phyloP scores from a whole-genome alignment of 441 rosid genomes.

The Eruca vesicaria region DNA sequence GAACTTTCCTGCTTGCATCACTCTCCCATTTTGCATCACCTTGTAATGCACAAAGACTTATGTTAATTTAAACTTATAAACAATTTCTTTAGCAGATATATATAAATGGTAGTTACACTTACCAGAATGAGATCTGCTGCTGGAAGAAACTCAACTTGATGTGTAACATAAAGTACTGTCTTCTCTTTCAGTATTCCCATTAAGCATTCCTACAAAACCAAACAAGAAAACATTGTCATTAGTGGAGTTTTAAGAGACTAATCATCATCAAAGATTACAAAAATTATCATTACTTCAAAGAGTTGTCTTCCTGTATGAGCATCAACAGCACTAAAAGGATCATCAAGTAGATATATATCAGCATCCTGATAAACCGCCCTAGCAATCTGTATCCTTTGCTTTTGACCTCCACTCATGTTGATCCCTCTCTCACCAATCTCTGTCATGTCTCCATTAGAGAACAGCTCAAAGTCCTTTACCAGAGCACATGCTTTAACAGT shows the following conservation, averaged over 20 bases:
- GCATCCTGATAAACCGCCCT: constrained; percentile 97
- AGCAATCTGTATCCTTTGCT: constrained; percentile 97
- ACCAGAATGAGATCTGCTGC: constrained; percentile 98
- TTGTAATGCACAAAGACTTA: constrained; percentile 32
- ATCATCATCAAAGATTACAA: not conserved
- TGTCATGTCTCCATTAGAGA: constrained; percentile 78
- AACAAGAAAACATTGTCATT: not conserved
- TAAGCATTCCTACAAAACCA: constrained; percentile 71
- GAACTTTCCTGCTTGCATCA: constrained; percentile 85
- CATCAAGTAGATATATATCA: constrained; percentile 89
- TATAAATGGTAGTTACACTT: constrained; percentile 21
- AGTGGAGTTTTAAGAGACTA: not conserved
- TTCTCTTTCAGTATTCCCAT: constrained; percentile 86
- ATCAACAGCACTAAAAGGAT: constrained; percentile 99
- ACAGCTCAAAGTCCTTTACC: constrained; percentile 80
- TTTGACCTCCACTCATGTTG: constrained; percentile 99
- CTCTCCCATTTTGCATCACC: constrained; percentile 96
- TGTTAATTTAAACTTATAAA: constrained; percentile 14
- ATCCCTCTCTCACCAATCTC: constrained; percentile 99
- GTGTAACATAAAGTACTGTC: constrained; percentile 88
- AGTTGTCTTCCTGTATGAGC: constrained; percentile 97
- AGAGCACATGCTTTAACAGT: constrained; percentile 85
- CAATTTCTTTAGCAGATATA: not conserved
- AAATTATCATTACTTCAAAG: constrained; percentile 55
- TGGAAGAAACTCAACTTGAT: constrained; percentile 99